Base-by-base conservation (phyloP, 164 flowering plant species). In the Magnolia changhungtana region DNA sequence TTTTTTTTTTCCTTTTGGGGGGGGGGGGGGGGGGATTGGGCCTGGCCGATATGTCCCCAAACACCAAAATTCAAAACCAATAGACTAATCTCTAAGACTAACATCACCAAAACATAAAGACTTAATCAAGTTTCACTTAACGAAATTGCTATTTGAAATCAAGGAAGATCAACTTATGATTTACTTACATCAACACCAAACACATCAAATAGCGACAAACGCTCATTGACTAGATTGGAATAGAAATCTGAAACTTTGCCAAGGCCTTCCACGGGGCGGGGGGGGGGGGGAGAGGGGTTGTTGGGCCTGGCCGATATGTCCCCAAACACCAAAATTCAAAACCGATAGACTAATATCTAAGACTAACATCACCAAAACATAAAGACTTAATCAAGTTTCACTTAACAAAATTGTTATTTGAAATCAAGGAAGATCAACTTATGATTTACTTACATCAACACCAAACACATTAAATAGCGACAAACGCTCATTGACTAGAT, bases 161-260 rank as follows among this genome's bases (percentile, higher is more conserved):
- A 27, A 68, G 23, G 27, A 23, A 63, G 13, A 31, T 51, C 16
- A 7, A 63, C 18, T 66, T 3, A 37, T 37, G 31, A 23, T 8
- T 20, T 31, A 75, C 75, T 76, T 69, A 84, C 90, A 88, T 86
- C 78, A 63, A 51, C 50, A 69, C 80, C 81, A 74, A 91, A 81
- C 87, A 93, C 82, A 4, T 71, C 65, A 4, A 82, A 78, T 68
- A 92, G 27, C 0, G 92, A 76, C 5, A 75, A 52, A 3, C 74
- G 73, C 45, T 90, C 90, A 24, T 84, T 82, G 6, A 92, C 93
- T 58, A 89, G 23, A 71, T 83, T 76, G 2, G 82, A 82, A 77
- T 96, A 96, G 67, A 96, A 96, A 80, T 87, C 86, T 74, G 76
- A 72, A 23, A 96, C 79, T 78, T 58, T 89, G 80, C 98, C 99